Evolutionary conservation across 106 monocot species (phyloP).

Genomic region (Hemerocallis citrina): DNA sequence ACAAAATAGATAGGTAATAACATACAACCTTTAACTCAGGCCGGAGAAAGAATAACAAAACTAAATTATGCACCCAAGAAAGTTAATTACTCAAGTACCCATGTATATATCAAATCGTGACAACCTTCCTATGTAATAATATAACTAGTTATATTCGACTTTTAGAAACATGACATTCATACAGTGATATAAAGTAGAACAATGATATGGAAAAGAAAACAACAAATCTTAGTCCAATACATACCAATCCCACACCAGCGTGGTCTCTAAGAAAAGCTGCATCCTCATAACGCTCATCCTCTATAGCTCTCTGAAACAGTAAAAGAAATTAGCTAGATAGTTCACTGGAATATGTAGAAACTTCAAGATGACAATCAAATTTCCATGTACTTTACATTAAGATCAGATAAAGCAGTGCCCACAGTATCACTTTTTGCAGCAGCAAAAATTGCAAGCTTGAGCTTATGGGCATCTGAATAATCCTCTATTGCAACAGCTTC

Average conservation of each 20-base stretch:
- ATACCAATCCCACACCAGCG: conserved; percentile 86
- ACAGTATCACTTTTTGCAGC: conserved; percentile 61
- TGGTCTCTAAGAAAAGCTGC: conserved; percentile 71
- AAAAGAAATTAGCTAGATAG: neutral
- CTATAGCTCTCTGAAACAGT: conserved; percentile 60
- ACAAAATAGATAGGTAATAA: too few relatives aligned
- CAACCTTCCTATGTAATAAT: too few relatives aligned
- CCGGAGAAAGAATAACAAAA: neutral
- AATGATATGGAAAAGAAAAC: too few relatives aligned
- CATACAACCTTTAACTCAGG: neutral
- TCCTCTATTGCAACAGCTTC: conserved; percentile 74
- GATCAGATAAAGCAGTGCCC: conserved; percentile 51
- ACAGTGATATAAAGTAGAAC: too few relatives aligned
- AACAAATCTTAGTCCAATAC: conserved; percentile 13
- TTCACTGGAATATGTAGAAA: conserved; percentile 1
- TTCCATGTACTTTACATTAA: conserved; percentile 38
- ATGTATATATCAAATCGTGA: too few relatives aligned
- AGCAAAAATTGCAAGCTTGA: conserved; percentile 65
- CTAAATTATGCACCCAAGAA: neutral
- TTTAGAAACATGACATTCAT: too few relatives aligned
- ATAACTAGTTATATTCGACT: too few relatives aligned
- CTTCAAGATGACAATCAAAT: neutral
- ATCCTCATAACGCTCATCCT: conserved; percentile 71
- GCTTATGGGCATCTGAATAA: conserved; percentile 66
- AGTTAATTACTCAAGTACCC: too few relatives aligned